These are phyloP conservation scores for Fusarium papillatum DNA, from an alignment of 2,329 filamentous ascomycete genomes.

Conservation along the genomic window DNA sequence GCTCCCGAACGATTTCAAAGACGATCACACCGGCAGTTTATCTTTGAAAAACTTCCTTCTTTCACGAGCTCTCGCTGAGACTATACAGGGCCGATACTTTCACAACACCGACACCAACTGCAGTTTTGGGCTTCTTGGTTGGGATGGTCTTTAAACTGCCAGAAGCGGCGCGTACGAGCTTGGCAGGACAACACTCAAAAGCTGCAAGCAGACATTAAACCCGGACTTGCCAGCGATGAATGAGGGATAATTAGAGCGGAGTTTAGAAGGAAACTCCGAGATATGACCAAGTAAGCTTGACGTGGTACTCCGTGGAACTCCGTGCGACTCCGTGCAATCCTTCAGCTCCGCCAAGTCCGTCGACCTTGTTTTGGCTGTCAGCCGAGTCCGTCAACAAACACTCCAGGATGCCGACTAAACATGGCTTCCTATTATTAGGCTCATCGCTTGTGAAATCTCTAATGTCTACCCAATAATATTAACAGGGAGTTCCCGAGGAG, in stretches of 20 bases:
- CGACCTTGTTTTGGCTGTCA: not conserved
- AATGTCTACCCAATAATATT: not conserved
- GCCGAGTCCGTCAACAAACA: not conserved
- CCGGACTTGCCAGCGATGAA: not conserved
- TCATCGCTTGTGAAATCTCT: not conserved
- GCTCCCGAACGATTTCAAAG: not conserved
- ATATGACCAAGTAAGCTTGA: not conserved
- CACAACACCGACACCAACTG: not conserved
- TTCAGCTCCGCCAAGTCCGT: not conserved
- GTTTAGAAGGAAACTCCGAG: not conserved
- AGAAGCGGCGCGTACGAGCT: not conserved
- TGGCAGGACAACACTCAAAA: not conserved
- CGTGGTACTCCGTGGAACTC: not conserved
- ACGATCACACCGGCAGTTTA: not conserved
- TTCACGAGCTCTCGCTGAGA: not conserved
- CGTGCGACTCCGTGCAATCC: not conserved
- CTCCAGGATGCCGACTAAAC: not conserved
- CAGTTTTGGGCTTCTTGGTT: constrained; percentile 16
- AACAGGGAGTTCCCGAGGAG: not conserved
- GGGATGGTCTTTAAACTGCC: not conserved
- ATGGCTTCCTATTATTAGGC: not conserved
- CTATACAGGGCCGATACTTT: not conserved
- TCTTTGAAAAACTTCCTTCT: too few relatives aligned
- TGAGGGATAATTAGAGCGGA: not conserved
- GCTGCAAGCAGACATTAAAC: not conserved